Evolutionary conservation across 2,329 filamentous ascomycete species (phyloP).

Genomic region (Fusarium devonianum): DNA sequence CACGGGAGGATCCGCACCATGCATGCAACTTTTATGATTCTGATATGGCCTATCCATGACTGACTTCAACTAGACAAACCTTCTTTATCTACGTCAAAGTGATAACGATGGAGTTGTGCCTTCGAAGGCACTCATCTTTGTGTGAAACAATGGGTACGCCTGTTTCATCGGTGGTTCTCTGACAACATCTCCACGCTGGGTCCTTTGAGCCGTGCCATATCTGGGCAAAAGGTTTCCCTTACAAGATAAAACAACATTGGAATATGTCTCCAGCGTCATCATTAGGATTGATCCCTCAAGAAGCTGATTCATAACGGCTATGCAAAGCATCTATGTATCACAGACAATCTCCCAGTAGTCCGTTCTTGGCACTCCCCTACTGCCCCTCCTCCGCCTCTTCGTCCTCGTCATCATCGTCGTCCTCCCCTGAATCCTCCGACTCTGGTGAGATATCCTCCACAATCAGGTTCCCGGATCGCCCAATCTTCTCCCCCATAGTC

Average conservation of each 20-base stretch:
- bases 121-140: too few relatives aligned
- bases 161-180: too few relatives aligned
- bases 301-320: conserved; percentile 22
- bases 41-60: not conserved
- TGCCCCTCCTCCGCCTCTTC: conserved; percentile 32
- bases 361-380: conserved; percentile 21
- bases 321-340: conserved; percentile 17
- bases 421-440: conserved; percentile 46
- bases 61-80: not conserved
- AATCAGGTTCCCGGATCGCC: conserved; percentile 85
- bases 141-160: too few relatives aligned
- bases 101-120: too few relatives aligned
- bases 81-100: too few relatives aligned
- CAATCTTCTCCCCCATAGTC: conserved; percentile 76
- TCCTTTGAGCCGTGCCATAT: too few relatives aligned
- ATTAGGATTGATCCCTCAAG: too few relatives aligned
- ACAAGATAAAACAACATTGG: too few relatives aligned
- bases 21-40: conserved; percentile 6
- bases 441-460: conserved; percentile 69
- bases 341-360: conserved; percentile 8
- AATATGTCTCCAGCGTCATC: too few relatives aligned
- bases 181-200: too few relatives aligned
- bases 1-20: conserved; percentile 3
- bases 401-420: conserved; percentile 41
- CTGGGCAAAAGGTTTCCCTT: too few relatives aligned